A percentile compares a stretch with the other conserved stretches of the same genome.
These are phyloP conservation scores for Lagenaria siceraria DNA, from an alignment of 306 rosid species.

Conservation along the genomic window DNA sequence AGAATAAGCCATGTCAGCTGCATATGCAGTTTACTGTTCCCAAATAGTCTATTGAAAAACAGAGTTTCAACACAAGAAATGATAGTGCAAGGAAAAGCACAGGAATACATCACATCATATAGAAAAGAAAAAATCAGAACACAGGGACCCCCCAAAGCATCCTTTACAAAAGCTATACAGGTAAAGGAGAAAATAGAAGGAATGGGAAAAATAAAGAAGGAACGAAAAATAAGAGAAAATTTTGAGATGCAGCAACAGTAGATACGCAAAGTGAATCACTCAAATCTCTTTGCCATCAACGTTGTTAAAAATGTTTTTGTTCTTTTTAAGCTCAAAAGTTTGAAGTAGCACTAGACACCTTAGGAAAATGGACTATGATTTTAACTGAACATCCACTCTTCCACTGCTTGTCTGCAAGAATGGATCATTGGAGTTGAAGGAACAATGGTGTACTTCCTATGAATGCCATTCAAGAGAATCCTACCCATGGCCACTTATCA, in stretches of 20 bases:
- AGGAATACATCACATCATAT: background rate
- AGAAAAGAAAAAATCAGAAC: background rate
- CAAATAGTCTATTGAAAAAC: background rate
- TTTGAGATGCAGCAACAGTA: background rate
- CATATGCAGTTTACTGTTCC: background rate
- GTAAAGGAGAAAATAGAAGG: background rate
- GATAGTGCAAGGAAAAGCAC: background rate
- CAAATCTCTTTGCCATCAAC: background rate
- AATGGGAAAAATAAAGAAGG: background rate
- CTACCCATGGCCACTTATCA: background rate
- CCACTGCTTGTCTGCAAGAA: background rate
- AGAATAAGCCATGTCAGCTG: slow-evolving; percentile 12
- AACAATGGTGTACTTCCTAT: background rate
- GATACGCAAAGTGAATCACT: background rate
- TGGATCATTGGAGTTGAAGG: background rate
- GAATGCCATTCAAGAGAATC: background rate
- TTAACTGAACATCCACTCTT: background rate
- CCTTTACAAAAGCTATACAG: background rate
- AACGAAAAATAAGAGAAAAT: background rate
- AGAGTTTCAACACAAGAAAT: background rate
- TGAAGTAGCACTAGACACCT: background rate
- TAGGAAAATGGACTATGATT: background rate
- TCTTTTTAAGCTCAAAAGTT: background rate
- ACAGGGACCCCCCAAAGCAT: background rate
- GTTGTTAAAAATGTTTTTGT: background rate